Evolutionary conservation across 2,329 filamentous ascomycete species (phyloP), one percentile per base, ranked within the genome.

Genomic region (Exophiala viscosa): DNA sequence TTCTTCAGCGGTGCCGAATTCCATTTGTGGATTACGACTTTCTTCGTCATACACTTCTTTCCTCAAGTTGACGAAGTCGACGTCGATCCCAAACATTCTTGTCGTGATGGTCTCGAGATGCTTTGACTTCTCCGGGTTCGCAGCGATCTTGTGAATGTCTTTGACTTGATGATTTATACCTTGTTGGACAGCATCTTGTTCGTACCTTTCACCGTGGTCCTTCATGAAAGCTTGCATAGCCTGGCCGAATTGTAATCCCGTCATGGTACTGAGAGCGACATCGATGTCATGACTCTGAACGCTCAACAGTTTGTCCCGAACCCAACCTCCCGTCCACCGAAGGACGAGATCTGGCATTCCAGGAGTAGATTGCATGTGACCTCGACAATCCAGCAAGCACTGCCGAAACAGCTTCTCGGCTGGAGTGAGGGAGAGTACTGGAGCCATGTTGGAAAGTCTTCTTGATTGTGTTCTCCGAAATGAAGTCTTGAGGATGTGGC

Each of bases 41-140:
- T 93, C 84, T n/a, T 89, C 85, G 1, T 85, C 81, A 63, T 97
- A 97, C 0, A 86, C 91, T 72, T 97, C 93, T 66, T 90, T 95
- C 41, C 92, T 82, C 42, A 97, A 75, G 67, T 97, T 99, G 62
- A 99, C 93, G 65, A 99, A 85, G 67, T 99, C 92, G 43, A 96
- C 81, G 65, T 97, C 92, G 44, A 95, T 78, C 1, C 87, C 90
- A 64, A 96, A 85, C 52, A 97, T 84, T 60, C 80, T 87, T 18
- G 88, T 90, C 8, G 90, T 95, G 44, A 90, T 88, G 0, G 92
- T 97, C 70, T 95, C 92, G 11, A 97, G 80, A 67, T 97, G 89
- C 72, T 97, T 97, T 15, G 90, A 96, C 73, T 96, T 96, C 65
- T 96, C 90, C 0, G 91, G 92, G 67, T 97, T 97, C 52, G 86